Base-by-base conservation (phyloP, 495 filamentous ascomycete genomes). In the Xeromyces bisporus region DNA sequence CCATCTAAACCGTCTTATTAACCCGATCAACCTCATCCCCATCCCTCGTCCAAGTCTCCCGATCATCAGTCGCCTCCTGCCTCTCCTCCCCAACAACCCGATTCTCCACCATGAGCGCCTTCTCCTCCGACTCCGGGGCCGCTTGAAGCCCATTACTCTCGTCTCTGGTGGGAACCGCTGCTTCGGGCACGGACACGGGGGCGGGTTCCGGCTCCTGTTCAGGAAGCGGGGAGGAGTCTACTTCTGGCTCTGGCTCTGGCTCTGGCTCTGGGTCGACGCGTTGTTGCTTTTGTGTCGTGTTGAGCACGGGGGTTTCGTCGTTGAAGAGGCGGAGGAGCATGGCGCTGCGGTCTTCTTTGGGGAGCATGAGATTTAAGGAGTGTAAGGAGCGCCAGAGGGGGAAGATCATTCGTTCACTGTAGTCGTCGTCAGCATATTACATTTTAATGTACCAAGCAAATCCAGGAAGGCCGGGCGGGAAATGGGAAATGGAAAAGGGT, bases 271-370 rank as follows among this genome's bases (percentile, higher is more conserved):
- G n/a, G 17, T 46, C 18, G 13, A 25, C 46, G 2, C 32, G 38
- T 26, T 56, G 44, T 28, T 56, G 57, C 50, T 69, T 66, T 15
- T 66, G 54, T 40, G 53, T 56, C 10, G 46, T 48, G 43, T 61
- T 63, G 31, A 58, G 31, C 10, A 94, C 56, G 2, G 77, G 80
- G 2, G 75, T 73, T 14, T 69, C 67, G 36, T 94, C 86, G 43
- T 93, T 85, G 58, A 75, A 97, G 21, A 97, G 64, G 20, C 89
- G 71, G 33, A 93, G 64, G 42, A 94, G 62, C 80, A 94, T 87
- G 6, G 87, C 89, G 20, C 71, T 77, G 18, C 89, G 72, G 28
- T 97, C 89, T 46, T 97, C 89, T 58, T 96, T 97, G 30, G 84
- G 84, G 40, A 94, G 59, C 89, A 97, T 97, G 24, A 97, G 69